Evolutionary conservation across 441 rosid species (phyloP), one percentile per base, ranked within the genome.

Genomic region (Erysimum cheiri): DNA sequence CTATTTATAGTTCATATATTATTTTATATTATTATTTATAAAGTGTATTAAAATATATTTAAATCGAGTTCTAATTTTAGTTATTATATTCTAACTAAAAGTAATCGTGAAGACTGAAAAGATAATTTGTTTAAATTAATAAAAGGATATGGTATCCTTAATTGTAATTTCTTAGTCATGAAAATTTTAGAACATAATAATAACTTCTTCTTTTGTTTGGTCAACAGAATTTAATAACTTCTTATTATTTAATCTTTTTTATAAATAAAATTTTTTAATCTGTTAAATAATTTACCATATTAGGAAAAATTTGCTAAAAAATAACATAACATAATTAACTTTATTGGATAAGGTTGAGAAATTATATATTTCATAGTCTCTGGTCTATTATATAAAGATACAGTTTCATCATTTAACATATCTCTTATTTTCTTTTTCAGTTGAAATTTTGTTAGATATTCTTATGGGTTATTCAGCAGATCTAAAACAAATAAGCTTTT

Each of bases 291-390:
- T 54, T 47, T 40, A 64, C 65, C 8, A n/a, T 29, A 26, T 12
- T 13, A 56, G 6, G 19, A 9, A 17, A 3, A 12, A 9, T 29
- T 22, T 24, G 5, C 50, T 10, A 4, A 39, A 22, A 28, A 0
- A 3, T 24, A 26, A 31, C 19, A 49, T 57, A 39, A 3, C 11
- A 47, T 49, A 28, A 10, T n/a, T n/a, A n/a, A n/a, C 6, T 31
- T 6, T 17, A 57, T 37, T 29, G 37, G 55, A 65, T 65, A 72
- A 58, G 71, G 5, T 57, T 65, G 60, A 48, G 2, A 64, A 64
- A 4, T 59, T 8, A 70, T 19, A 8, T 4, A 6, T 10, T 47
- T 3, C 29, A 17, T 31, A 19, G 47, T 19, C 31, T 54, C 54
- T 64, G 5, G 10, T 56, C 19, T 65, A 37, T 26, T 48, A 57